Evolutionary conservation across 2,329 filamentous ascomycete species (phyloP).

Genomic region (Ophiostoma piceae): DNA sequence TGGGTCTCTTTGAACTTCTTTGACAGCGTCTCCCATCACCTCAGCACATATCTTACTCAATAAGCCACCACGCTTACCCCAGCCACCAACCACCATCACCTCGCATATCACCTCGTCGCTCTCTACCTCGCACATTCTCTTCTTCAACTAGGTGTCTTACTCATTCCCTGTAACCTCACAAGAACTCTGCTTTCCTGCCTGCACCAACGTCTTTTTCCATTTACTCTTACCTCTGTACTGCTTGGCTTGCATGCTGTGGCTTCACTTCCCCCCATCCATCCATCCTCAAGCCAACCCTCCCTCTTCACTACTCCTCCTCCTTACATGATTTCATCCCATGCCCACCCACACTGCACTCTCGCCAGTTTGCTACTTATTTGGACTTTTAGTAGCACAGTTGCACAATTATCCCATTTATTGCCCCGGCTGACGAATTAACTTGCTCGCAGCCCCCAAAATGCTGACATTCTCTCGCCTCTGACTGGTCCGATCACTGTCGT

Average conservation of each 20-base stretch:
- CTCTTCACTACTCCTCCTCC: background rate
- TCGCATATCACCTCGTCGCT: background rate
- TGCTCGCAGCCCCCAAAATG: background rate
- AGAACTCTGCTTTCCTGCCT: background rate
- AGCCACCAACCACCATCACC: background rate
- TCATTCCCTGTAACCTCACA: background rate
- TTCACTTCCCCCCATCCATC: background rate
- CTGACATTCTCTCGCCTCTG: background rate
- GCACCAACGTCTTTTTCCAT: background rate
- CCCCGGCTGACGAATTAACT: background rate
- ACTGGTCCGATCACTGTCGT: background rate
- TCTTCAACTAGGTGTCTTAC: conserved; percentile 3
- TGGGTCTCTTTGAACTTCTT: background rate
- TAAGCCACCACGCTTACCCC: background rate
- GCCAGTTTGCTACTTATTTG: background rate
- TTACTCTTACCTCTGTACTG: background rate
- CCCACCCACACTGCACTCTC: conserved; percentile 8
- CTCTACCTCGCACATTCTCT: background rate
- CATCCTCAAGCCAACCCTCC: conserved; percentile 2
- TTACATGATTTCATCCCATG: background rate
- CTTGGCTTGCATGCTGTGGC: background rate
- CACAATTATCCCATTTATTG: background rate
- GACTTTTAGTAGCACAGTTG: background rate
- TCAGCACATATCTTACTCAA: background rate
- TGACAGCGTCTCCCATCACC: background rate